These are phyloP conservation scores for Talaromyces borbonicus DNA, from an alignment of 495 filamentous ascomycete species.

Conservation along the genomic window DNA sequence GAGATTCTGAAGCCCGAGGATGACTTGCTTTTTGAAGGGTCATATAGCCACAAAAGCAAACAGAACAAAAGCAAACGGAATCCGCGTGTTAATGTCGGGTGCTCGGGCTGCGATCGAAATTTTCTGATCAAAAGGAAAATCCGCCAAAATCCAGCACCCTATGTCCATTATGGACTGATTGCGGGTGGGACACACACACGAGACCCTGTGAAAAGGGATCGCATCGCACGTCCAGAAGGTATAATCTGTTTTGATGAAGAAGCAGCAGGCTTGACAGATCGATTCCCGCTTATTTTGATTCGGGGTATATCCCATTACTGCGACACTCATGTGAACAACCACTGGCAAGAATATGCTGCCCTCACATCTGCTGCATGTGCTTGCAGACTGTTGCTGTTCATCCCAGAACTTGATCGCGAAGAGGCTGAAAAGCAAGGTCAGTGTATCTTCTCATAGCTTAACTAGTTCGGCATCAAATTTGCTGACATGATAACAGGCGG, in stretches of 20 bases:
- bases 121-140: too few relatives aligned
- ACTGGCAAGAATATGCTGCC: constrained; percentile 32
- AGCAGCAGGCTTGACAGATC: constrained; percentile 32
- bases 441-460: too few relatives aligned
- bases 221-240: constrained; percentile 3
- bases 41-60: background rate
- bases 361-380: constrained; percentile 27
- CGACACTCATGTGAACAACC: constrained; percentile 29
- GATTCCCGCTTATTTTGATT: constrained; percentile 27
- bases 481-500: too few relatives aligned
- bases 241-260: constrained; percentile 34
- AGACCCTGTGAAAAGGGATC: constrained; percentile 9
- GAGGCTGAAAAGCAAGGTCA: too few relatives aligned
- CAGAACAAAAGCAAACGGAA: background rate
- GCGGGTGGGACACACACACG: constrained; percentile 31
- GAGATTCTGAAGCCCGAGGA: too few relatives aligned
- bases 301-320: constrained; percentile 33
- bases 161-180: constrained; percentile 29
- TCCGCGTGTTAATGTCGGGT: too few relatives aligned
- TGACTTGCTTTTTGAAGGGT: background rate
- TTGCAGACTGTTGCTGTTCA: constrained; percentile 17
- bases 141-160: background rate
- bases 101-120: too few relatives aligned
- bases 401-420: too few relatives aligned
- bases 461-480: too few relatives aligned